Evolutionary conservation across 495 filamentous ascomycete species (phyloP), one percentile per base, ranked within the genome.

Genomic region (Penicillium silybi): DNA sequence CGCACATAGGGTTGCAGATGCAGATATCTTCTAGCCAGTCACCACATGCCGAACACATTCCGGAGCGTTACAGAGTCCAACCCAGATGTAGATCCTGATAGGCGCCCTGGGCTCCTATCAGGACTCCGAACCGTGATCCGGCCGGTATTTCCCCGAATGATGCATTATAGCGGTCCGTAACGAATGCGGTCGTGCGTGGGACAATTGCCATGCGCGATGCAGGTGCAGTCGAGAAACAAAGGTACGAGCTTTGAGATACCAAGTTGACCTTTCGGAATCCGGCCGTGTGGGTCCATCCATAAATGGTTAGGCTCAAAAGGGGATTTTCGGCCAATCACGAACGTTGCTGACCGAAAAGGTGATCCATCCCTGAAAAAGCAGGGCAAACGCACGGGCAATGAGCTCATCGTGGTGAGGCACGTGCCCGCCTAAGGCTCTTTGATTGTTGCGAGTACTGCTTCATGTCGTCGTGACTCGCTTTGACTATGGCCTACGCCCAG

Each of bases 11-110:
- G 47, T 56, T 51, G 22, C 47, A 58, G 46, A 34, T 34, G 26
- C 39, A 41, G 47, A 46, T 54, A 47, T 57, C 46, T 25, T 29
- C 38, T n/a, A 42, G 39, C 59, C 56, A 62, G 56, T 61, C 39
- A 63, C 57, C 51, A 53, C 54, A 48, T 54, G 53, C 62, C 56
- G 62, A 51, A 34, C 38, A 51, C 62, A 65, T 65, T 63, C 62
- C 49, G 48, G 47, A 41, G 26, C 47, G 32, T 41, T 46, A 19
- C 20, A 44, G 57, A 63, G 63, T 57, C 63, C 42, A 52, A 41
- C n/a, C 19, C 54, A 19, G 26, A 44, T 41, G 54, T 52, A 54
- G 46, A 50, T 39, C 37, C 16, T 19, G 37, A 17, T 40, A n/a
- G n/a, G n/a, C n/a, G n/a, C n/a, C n/a, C n/a, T n/a, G n/a, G n/a